These are phyloP conservation scores for Tuber umbilicatum DNA, from an alignment of 495 filamentous ascomycete genomes.

Conservation along the genomic window DNA sequence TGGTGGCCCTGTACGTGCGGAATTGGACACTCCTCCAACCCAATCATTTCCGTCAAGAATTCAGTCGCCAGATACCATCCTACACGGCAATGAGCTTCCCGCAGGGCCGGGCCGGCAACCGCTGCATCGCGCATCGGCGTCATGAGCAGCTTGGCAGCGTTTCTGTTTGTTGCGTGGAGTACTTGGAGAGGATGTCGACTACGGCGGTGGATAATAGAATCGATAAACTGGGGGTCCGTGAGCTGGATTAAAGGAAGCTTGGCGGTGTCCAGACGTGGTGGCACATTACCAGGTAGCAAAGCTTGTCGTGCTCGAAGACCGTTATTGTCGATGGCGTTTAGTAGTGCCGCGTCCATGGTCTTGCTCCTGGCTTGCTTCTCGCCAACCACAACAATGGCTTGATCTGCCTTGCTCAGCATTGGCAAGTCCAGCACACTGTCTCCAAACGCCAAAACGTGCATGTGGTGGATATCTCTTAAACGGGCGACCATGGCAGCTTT, in stretches of 20 bases:
- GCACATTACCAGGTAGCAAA: conserved; percentile 45
- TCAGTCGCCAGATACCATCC: conserved; percentile 52
- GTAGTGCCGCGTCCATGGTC: conserved; percentile 52
- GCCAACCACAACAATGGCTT: conserved; percentile 57
- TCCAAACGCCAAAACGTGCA: conserved; percentile 42
- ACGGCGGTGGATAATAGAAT: conserved; percentile 39
- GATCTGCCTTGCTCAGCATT: conserved; percentile 49
- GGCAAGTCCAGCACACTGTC: conserved; percentile 56
- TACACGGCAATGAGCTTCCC: conserved; percentile 50
- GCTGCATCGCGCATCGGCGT: conserved; percentile 53
- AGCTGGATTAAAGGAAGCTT: conserved; percentile 49
- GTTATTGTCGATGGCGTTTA: conserved; percentile 45
- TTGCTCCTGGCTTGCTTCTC: conserved; percentile 50
- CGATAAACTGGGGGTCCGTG: conserved; percentile 13
- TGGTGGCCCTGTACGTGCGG: conserved; percentile 51
- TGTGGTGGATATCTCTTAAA: conserved; percentile 42
- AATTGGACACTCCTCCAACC: conserved; percentile 51
- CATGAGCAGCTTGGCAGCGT: conserved; percentile 52
- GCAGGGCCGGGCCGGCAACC: conserved; percentile 44
- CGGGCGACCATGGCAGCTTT: conserved; percentile 50
- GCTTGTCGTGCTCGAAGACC: conserved; percentile 48
- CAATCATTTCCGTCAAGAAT: conserved; percentile 48
- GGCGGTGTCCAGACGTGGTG: conserved; percentile 47
- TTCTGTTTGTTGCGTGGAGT: conserved; percentile 47
- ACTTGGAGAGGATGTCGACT: conserved; percentile 36